A percentile compares a stretch with the other conserved stretches of the same genome.
Evolutionary conservation across 106 monocot species (phyloP).

Genomic region (Hemerocallis citrina): DNA sequence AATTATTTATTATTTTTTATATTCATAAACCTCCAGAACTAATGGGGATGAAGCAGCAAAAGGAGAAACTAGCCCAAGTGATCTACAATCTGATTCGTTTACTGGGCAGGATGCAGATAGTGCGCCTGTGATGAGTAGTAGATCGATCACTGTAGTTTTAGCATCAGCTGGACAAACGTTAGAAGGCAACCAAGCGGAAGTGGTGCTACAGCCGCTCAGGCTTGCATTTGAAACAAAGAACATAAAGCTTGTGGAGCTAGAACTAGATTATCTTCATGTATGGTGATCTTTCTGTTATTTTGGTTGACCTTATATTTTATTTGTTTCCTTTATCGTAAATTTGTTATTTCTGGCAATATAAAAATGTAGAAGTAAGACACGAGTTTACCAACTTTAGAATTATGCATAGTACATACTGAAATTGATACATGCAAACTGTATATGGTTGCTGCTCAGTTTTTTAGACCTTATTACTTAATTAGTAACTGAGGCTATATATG

Average conservation of each 20-base stretch:
- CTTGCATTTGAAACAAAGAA: conserved; percentile 94
- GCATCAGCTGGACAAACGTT: conserved; percentile 66
- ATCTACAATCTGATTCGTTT: conserved; percentile 17
- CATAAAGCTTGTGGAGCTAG: conserved; percentile 84
- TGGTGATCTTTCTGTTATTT: not conserved
- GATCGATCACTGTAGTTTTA: conserved; percentile 45
- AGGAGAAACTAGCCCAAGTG: conserved; percentile 14
- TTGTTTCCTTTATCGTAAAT: not conserved
- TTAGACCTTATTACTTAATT: too few species aligned
- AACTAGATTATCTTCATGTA: conserved; percentile 97
- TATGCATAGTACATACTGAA: too few species aligned
- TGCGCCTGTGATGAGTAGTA: conserved; percentile 13
- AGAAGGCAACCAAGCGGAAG: conserved; percentile 77
- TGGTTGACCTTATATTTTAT: not conserved
- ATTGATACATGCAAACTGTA: too few species aligned
- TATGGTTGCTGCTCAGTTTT: too few species aligned
- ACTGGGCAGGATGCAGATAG: conserved; percentile 18
- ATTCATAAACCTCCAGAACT: conserved; percentile 16
- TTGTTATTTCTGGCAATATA: not conserved
- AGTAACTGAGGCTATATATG: too few species aligned
- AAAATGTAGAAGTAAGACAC: not conserved
- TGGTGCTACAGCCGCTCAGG: conserved; percentile 83
- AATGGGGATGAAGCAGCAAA: conserved; percentile 24
- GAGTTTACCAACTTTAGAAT: too few species aligned
- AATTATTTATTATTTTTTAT: not conserved